Conservation (phyloP, 2,329 filamentous ascomycete genomes). For the Colletotrichum cordylinicola region DNA sequence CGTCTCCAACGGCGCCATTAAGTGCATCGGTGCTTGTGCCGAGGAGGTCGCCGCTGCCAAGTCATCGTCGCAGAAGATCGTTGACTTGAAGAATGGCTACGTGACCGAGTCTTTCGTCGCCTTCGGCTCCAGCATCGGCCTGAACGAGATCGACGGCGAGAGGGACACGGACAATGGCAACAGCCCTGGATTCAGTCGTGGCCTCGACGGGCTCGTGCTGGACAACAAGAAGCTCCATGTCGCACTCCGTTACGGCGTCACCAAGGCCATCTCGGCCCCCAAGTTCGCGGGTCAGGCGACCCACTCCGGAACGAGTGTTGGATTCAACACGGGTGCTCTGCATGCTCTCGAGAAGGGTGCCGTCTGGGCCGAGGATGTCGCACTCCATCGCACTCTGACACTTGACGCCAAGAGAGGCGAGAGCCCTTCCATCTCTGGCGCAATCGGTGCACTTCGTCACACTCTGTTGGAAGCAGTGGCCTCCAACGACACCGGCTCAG, state of each 20-base stretch:
- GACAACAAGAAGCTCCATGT: conserved; percentile 61
- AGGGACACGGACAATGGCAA: conserved; percentile 57
- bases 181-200: conserved; percentile 59
- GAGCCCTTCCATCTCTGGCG: conserved; percentile 58
- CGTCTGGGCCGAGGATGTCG: conserved; percentile 59
- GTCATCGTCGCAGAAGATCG: conserved; percentile 35
- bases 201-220: conserved; percentile 60
- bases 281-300: conserved; percentile 45
- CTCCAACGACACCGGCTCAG: conserved; percentile 37
- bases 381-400: conserved; percentile 65
- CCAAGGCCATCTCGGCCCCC: conserved; percentile 63
- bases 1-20: conserved; percentile 57
- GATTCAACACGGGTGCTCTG: conserved; percentile 58
- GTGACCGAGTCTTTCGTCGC: conserved; percentile 66
- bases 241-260: conserved; percentile 62
- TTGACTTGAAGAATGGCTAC: conserved; percentile 64
- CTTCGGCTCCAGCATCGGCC: conserved; percentile 64
- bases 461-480: conserved; percentile 60
- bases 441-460: conserved; percentile 54
- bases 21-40: conserved; percentile 61
- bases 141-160: conserved; percentile 69
- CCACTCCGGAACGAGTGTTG: conserved; percentile 63
- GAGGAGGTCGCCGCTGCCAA: conserved; percentile 45
- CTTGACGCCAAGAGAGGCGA: conserved; percentile 47
- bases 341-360: conserved; percentile 53